Evolutionary conservation across 768 basidiomycete genomes (phyloP).

Genomic region (Basidioascus undulatus): DNA sequence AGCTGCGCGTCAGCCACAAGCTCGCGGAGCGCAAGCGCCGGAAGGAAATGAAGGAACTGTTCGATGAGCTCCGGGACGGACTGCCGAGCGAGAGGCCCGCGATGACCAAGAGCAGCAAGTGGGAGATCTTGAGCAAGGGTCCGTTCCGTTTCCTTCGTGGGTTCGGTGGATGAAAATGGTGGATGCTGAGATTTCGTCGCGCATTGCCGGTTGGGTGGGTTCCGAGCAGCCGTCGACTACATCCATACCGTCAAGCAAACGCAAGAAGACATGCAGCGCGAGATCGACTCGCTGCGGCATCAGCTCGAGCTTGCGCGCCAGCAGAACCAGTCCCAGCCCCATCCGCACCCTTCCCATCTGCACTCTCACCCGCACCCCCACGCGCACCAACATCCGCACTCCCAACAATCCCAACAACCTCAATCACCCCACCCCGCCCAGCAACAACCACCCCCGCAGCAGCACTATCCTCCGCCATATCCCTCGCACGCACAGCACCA

Average conservation of each 20-base stretch:
- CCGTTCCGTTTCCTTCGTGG: constrained; percentile 11
- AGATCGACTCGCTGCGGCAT: constrained; percentile 52
- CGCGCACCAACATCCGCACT: no score
- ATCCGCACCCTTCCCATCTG: no score
- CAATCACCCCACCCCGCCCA: no score
- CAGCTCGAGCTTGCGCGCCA: constrained; percentile 42
- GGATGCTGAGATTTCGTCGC: neutral
- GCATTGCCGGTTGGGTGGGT: neutral
- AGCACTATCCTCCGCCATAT: no score
- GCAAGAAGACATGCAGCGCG: constrained; percentile 50
- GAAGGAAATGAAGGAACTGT: constrained; percentile 98
- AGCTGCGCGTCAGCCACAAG: constrained; percentile 84
- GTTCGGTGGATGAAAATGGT: neutral
- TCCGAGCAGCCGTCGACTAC: constrained; percentile 50
- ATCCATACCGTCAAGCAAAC: constrained; percentile 50
- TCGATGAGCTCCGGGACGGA: constrained; percentile 83
- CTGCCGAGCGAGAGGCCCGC: constrained; percentile 67
- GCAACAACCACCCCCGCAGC: no score
- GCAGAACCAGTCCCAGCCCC: no score
- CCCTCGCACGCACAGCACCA: no score
- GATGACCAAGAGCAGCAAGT: constrained; percentile 94
- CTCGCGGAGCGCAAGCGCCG: constrained; percentile 86
- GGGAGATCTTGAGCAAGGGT: constrained; percentile 98
- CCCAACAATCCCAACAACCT: no score
- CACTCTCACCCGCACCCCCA: no score